Base-by-base conservation (phyloP, 2,329 filamentous ascomycete species). In the Colletotrichum melonis region DNA sequence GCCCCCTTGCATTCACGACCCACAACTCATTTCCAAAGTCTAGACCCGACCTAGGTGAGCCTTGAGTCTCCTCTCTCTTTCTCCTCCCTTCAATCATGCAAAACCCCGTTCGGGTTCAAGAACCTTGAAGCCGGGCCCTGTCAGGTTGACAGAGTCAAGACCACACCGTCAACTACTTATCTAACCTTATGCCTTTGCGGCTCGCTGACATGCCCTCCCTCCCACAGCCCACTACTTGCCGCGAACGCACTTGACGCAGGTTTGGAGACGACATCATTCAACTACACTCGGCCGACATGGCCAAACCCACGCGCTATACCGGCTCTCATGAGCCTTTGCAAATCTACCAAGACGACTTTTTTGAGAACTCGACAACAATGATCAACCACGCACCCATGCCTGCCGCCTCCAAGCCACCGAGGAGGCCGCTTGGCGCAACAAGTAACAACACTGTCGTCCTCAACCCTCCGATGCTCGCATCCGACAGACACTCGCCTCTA, bases 381-480 rank as follows among this genome's bases (percentile, higher is more conserved):
- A 86, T 88, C 73, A 89, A 86, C 80, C 87, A 89, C 77, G 87
- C 88, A 56, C 87, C 88, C 49, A 90, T 90, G 88, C 88, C 88
- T 38, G 83, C 86, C 58, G 82, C 86, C 63, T 79, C 84, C 63
- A 89, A 86, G 74, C 84, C 85, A 30, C 80, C 84, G 42, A 85
- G 87, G 66, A 85, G 86, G 59, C 85, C 88, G 32, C 82, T 89
- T 12, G 83, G 85, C 76, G 84, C 79, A 75, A 83, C 88, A 77
- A 89, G 88, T 83, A 86, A 87, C 75, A 93, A 93, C 82, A 93
- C 93, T 82, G 88, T 92, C 77, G 84, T 92, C 69, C 88, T 96
- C 77, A 91, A 93, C 77, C 92, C 93, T 28, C 87, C 89, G 75
- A 82, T 86, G 76, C 81, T 87, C 73, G 82, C 86, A 73, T 81